Evolutionary conservation across 164 flowering plant species (phyloP), one percentile per base, ranked within the genome.

Genomic region (Echeveria elegans): DNA sequence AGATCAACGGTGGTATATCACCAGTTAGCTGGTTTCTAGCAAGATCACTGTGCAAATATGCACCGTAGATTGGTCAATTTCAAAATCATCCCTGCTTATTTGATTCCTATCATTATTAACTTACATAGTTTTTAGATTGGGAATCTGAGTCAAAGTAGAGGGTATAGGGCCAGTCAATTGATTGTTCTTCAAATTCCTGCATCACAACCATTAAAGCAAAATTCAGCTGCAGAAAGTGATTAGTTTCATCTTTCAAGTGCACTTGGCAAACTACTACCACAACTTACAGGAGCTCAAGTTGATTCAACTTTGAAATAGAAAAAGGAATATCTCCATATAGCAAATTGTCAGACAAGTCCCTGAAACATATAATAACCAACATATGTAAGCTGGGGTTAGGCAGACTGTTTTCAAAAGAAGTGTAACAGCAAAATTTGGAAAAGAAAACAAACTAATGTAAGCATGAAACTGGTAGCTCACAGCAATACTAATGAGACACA

Each of bases 141-240:
- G 96, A 70, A 89, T 84, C 72, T 90, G 98, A 0, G 94, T 84
- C 43, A 93, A 69, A 2, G 92, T 93, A 3, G 98, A 83, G 50
- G 98, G 96, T 18, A 93, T 90, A 0, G 97, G 94, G 32, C 98
- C 98, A 5, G 86, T 77, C 64, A 93, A 77, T 69, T 85, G 85
- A 68, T 93, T 93, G 81, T 84, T 82, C 82, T 87, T 89, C 80
- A 90, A 63, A 72, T 72, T 77, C 79, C 97, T 90, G 82, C 65
- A 72, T n/a, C 6, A 30, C 40, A 38, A 52, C 18, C 23, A n/a
- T 40, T 21, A 15, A n/a, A 9, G 9, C 45, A 5, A 21, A 29
- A 61, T 40, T n/a, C 3, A 34, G 37, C 16, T 7, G 21, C 14
- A 68, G 23, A 21, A 62, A 9, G 41, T 19, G 15, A 62, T 15